phyloP scores from a whole-genome alignment of 306 rosid species.

The Heteromeles arbutifolia region DNA sequence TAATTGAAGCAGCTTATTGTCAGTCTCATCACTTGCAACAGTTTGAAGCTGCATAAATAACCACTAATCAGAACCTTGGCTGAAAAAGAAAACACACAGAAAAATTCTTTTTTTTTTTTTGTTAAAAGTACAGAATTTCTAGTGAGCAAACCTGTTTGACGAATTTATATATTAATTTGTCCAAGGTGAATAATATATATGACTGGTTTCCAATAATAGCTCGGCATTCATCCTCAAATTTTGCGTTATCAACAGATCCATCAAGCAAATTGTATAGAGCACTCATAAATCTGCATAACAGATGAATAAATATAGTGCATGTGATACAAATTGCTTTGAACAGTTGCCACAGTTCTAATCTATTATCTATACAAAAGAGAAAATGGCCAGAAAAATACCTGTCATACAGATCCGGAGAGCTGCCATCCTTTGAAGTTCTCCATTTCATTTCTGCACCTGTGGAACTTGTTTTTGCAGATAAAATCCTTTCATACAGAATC shows the following conservation, averaged over 20 bases:
- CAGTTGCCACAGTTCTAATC: constrained; percentile 6
- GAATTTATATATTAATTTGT: constrained; percentile 83
- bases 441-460: constrained; percentile 58
- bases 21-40: constrained; percentile 72
- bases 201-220: constrained; percentile 89
- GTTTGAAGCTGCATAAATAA: constrained; percentile 74
- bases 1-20: constrained; percentile 78
- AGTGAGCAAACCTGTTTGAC: constrained; percentile 68
- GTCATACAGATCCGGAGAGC: constrained; percentile 55
- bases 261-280: constrained; percentile 83
- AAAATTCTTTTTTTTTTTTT: background rate
- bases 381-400: constrained; percentile 41
- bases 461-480: constrained; percentile 74
- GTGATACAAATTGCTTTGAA: background rate
- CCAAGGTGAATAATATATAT: constrained; percentile 85
- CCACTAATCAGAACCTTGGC: constrained; percentile 19
- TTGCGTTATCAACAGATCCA: constrained; percentile 82
- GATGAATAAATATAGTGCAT: background rate
- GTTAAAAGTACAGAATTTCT: background rate
- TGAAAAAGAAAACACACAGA: constrained; percentile 3
- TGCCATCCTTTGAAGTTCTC: constrained; percentile 52
- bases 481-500: constrained; percentile 87
- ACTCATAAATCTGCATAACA: constrained; percentile 58
- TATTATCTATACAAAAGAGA: background rate
- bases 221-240: constrained; percentile 98